phyloP scores from a whole-genome alignment of 179 eudicot genomes.

The Dionaea muscipula region DNA sequence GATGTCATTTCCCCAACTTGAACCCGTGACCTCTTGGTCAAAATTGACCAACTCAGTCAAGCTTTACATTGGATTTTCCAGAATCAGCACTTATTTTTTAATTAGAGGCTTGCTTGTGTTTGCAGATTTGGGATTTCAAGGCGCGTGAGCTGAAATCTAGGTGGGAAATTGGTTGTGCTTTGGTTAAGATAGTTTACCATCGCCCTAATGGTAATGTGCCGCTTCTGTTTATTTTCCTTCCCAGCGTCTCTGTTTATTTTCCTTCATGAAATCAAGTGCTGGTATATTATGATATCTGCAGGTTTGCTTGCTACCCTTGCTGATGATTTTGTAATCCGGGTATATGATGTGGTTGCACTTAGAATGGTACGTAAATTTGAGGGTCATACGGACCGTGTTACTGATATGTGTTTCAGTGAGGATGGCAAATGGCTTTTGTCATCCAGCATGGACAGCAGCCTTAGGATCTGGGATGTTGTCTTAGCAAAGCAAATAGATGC shows the following conservation, averaged over 20 bases:
- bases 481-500: constrained; percentile 94
- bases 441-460: constrained; percentile 95
- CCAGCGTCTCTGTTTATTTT: not conserved
- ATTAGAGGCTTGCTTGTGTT: constrained; percentile 4
- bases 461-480: constrained; percentile 92
- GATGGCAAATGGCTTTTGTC: constrained; percentile 99
- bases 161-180: constrained; percentile 64
- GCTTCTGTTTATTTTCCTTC: not conserved
- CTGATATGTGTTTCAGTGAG: constrained; percentile 89
- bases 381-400: constrained; percentile 85
- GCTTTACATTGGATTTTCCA: too few relatives aligned
- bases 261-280: not conserved
- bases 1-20: too few relatives aligned
- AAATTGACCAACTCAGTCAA: too few relatives aligned
- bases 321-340: constrained; percentile 75
- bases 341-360: constrained; percentile 80
- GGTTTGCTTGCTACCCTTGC: constrained; percentile 87
- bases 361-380: constrained; percentile 94
- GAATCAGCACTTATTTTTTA: not conserved
- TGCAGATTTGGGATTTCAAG: constrained; percentile 90
- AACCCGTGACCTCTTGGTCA: too few relatives aligned
- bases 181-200: constrained; percentile 70
- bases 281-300: constrained; percentile 17
- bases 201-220: constrained; percentile 59
- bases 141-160: constrained; percentile 56